Evolutionary conservation across 2,329 filamentous ascomycete species (phyloP).

Genomic region (Fusarium verrucosum): DNA sequence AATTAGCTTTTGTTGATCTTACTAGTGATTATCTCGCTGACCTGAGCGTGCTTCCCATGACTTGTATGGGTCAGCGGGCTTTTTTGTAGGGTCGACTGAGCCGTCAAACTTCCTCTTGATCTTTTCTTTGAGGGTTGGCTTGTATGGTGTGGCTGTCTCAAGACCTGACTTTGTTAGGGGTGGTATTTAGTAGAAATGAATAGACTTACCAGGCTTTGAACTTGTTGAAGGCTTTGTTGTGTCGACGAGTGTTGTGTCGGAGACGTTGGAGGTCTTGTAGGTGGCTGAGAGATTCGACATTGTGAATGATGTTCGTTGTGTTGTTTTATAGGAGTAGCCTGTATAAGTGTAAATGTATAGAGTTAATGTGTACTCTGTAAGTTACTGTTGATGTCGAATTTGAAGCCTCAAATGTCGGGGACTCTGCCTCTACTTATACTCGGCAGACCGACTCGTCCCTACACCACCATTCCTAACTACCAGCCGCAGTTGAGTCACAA

Average conservation of each 20-base stretch:
- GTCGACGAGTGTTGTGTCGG: conserved; percentile 41
- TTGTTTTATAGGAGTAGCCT: neutral
- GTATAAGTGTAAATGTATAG: neutral
- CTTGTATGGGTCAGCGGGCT: conserved; percentile 35
- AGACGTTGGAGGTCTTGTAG: conserved; percentile 36
- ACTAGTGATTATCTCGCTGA: conserved; percentile 15
- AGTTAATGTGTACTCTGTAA: neutral
- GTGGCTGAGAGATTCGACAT: conserved; percentile 37
- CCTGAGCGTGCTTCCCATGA: conserved; percentile 43
- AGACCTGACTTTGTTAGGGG: conserved; percentile 17
- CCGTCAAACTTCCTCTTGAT: conserved; percentile 36
- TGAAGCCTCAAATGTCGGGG: neutral
- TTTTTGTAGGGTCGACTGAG: conserved; percentile 37
- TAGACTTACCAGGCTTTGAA: conserved; percentile 31
- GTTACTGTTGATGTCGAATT: conserved; percentile 7
- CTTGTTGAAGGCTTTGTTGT: conserved; percentile 19
- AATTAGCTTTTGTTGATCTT: neutral
- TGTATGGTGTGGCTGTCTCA: conserved; percentile 3
- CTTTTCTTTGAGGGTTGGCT: conserved; percentile 37
- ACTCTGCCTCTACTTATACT: conserved; percentile 32
- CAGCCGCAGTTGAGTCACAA: conserved; percentile 35
- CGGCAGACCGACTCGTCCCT: neutral
- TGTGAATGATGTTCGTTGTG: neutral
- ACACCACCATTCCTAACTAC: neutral
- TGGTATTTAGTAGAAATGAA: rapidly evolving